These are phyloP conservation scores for Suillus clintonianus DNA, from an alignment of 768 basidiomycete species.

Conservation along the genomic window DNA sequence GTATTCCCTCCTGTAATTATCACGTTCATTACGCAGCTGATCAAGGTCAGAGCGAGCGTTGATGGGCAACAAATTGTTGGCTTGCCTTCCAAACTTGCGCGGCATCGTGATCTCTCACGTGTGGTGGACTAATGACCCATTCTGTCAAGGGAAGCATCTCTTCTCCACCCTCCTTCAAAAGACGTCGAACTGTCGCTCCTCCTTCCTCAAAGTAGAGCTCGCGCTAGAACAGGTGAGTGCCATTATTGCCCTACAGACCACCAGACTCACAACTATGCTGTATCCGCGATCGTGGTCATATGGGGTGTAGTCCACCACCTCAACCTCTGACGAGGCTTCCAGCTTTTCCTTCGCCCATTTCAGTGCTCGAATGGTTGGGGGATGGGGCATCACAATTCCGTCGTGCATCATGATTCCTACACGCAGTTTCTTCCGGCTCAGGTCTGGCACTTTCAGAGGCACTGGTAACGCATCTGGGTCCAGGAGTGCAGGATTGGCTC, in stretches of 20 bases:
- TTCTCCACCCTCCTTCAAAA: slow-evolving; percentile 33
- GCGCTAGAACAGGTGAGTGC: slow-evolving; percentile 21
- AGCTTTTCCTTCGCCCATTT: slow-evolving; percentile 37
- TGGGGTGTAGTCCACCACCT: slow-evolving; percentile 38
- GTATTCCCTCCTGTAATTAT: slow-evolving; percentile 32
- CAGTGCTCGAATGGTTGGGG: slow-evolving; percentile 45
- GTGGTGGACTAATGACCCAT: slow-evolving; percentile 35
- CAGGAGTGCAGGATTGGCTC: slow-evolving; percentile 40
- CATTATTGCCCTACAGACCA: background rate
- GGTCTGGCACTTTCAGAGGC: slow-evolving; percentile 24
- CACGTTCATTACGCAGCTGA: slow-evolving; percentile 29
- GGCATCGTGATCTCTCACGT: slow-evolving; percentile 26
- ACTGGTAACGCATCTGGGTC: slow-evolving; percentile 39
- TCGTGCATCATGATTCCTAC: slow-evolving; percentile 39
- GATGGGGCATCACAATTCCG: slow-evolving; percentile 38
- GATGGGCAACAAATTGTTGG: slow-evolving; percentile 36
- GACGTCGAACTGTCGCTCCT: slow-evolving; percentile 27
- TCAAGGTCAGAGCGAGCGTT: background rate
- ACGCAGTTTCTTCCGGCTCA: slow-evolving; percentile 28
- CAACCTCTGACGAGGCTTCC: slow-evolving; percentile 31
- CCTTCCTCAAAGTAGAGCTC: slow-evolving; percentile 42
- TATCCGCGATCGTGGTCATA: slow-evolving; percentile 36
- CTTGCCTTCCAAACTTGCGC: slow-evolving; percentile 32
- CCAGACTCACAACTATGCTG: slow-evolving; percentile 33
- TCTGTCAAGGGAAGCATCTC: slow-evolving; percentile 36